A percentile compares a stretch with the other conserved stretches of the same genome.
Evolutionary conservation across 2,329 filamentous ascomycete species (phyloP).

Genomic region (Sclerotinia trifoliorum): DNA sequence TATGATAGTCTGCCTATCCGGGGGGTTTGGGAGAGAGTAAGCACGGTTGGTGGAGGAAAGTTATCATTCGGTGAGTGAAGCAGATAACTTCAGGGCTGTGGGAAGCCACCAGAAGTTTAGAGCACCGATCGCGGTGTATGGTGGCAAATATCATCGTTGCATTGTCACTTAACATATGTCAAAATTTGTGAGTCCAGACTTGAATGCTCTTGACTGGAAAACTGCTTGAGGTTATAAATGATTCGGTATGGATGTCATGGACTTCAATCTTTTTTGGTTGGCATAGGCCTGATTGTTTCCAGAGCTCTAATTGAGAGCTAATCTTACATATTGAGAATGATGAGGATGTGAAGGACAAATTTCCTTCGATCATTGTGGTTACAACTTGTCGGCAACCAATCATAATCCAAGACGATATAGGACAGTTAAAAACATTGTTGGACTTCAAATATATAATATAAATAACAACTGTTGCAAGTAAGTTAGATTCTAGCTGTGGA

Average conservation of each 20-base stretch:
- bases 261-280: not conserved
- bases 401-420: not conserved
- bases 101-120: not conserved
- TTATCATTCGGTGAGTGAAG: not conserved
- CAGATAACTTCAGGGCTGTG: not conserved
- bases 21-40: not conserved
- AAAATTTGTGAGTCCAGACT: not conserved
- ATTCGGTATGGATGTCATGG: not conserved
- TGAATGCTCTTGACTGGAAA: not conserved
- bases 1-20: not conserved
- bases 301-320: not conserved
- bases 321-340: not conserved
- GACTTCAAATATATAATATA: not conserved
- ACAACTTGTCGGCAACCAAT: not conserved
- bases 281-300: not conserved
- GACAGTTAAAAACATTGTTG: not conserved
- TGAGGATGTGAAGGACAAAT: not conserved
- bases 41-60: not conserved
- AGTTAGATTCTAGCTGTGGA: not conserved
- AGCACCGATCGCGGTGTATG: not conserved
- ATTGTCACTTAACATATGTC: conserved; percentile 9
- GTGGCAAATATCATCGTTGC: not conserved
- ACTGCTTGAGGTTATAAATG: not conserved
- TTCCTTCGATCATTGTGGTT: not conserved
- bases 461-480: not conserved